Conservation (phyloP, 2,329 filamentous ascomycete species). For the Curvularia sp. region DNA sequence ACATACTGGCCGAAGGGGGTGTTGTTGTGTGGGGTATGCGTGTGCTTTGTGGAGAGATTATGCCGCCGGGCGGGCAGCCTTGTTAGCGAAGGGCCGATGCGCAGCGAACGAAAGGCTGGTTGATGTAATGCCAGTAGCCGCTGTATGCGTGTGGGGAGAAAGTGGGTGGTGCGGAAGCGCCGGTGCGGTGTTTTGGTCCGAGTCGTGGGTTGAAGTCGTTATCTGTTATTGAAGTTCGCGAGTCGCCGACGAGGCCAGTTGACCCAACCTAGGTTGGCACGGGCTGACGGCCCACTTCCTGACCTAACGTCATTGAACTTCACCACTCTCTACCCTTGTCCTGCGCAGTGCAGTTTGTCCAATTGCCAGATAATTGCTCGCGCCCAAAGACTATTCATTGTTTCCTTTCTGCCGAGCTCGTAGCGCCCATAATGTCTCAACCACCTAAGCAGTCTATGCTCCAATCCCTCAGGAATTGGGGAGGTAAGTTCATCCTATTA, state of each 20-base stretch:
- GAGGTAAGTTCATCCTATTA: constrained; percentile 52
- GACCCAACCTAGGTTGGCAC: constrained; percentile 35
- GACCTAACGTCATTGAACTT: constrained; percentile 37
- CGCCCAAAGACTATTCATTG: not conserved
- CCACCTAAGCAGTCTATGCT: constrained; percentile 50
- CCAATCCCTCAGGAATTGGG: constrained; percentile 59
- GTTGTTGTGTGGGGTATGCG: constrained; percentile 8
- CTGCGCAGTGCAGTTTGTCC: not conserved
- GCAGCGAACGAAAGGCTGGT: constrained; percentile 9
- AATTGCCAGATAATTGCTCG: not conserved
- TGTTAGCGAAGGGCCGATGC: constrained; percentile 16
- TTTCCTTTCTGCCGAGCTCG: not conserved
- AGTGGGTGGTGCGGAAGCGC: not conserved
- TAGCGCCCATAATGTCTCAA: constrained; percentile 47
- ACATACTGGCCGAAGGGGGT: constrained; percentile 41
- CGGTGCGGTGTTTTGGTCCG: constrained; percentile 7
- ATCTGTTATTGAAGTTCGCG: constrained; percentile 26
- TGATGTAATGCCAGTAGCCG: not conserved
- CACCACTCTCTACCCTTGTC: constrained; percentile 19
- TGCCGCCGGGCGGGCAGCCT: constrained; percentile 19
- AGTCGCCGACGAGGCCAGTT: constrained; percentile 37
- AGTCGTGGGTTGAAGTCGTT: constrained; percentile 19
- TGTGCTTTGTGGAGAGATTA: constrained; percentile 9
- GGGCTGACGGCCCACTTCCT: constrained; percentile 19
- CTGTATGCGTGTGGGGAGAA: not conserved